Evolutionary conservation across 1,284 basidiomycete genomes (phyloP), one percentile per base, ranked within the genome.

Genomic region (Heimioporus retisporus): DNA sequence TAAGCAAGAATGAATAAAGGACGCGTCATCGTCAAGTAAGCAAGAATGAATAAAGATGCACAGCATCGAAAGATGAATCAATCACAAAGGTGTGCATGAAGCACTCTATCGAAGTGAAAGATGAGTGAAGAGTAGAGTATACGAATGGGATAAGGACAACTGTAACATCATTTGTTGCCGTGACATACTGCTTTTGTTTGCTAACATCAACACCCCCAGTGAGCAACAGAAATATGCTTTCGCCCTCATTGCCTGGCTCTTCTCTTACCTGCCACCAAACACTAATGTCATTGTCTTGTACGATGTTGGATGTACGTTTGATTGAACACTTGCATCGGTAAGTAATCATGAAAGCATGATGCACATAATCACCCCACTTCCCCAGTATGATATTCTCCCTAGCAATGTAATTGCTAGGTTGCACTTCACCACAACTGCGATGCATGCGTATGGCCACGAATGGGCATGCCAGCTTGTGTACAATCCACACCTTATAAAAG

Each of bases 121-220:
- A n/a, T n/a, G n/a, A n/a, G n/a, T n/a, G n/a, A n/a, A n/a, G n/a
- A n/a, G n/a, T n/a, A n/a, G n/a, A n/a, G n/a, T n/a, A n/a, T n/a
- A n/a, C n/a, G n/a, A n/a, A n/a, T n/a, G n/a, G n/a, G n/a, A n/a
- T n/a, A n/a, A n/a, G n/a, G n/a, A n/a, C n/a, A n/a, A n/a, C n/a
- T n/a, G n/a, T n/a, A n/a, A n/a, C n/a, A n/a, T 83, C 1, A 73
- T 81, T 1, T 83, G 82, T 59, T 71, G 79, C 1, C 82, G 84
- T 65, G 80, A 82, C 51, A 77, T 81, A 11, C 77, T 78, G 0
- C 67, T 84, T 0, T 82, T 65, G 10, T 61, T 65, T 11, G 21
- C 77, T 2, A 82, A 84, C 54, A 80, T 84, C 16, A 80, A 82
- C 10, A 21, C 43, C 21, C 16, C 57, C 6, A 25, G 57, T 6